A percentile compares a stretch with the other conserved stretches of the same genome.
Conservation (phyloP, 345 rosid species). For the Pugionium cornutum region DNA sequence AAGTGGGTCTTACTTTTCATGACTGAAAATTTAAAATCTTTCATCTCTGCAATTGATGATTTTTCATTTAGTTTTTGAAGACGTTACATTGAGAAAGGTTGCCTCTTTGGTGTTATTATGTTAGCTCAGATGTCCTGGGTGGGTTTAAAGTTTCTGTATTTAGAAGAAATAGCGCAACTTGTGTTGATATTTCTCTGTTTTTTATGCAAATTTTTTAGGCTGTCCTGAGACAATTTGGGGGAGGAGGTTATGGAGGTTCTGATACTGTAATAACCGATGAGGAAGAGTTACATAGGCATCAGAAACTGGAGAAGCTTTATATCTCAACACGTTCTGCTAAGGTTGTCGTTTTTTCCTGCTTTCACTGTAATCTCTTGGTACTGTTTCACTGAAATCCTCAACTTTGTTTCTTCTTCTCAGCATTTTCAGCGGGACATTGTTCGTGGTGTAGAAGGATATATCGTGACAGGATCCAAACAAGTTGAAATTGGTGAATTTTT, state of each 20-base stretch:
- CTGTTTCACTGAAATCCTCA: conserved; percentile 7
- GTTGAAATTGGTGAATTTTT: conserved; percentile 73
- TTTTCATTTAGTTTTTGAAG: background rate
- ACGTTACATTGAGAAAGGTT: background rate
- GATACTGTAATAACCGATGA: conserved; percentile 70
- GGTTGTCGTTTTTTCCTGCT: conserved; percentile 49
- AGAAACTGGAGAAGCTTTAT: conserved; percentile 87
- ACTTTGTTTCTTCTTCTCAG: conserved; percentile 45
- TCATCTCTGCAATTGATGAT: background rate
- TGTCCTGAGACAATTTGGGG: conserved; percentile 90
- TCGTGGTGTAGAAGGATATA: conserved; percentile 90
- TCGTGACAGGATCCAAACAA: conserved; percentile 83
- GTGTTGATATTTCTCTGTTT: conserved; percentile 22
- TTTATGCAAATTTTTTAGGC: conserved; percentile 52
- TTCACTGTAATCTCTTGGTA: background rate
- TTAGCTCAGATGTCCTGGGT: background rate
- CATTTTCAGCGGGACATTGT: conserved; percentile 91
- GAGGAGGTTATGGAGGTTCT: conserved; percentile 80
- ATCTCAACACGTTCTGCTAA: conserved; percentile 87
- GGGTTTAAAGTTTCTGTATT: background rate
- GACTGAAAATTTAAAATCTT: background rate
- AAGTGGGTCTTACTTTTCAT: background rate
- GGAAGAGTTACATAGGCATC: conserved; percentile 75
- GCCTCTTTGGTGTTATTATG: background rate
- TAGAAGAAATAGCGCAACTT: background rate